A percentile compares a stretch with the other conserved stretches of the same genome.
These are phyloP conservation scores for Cyberlindnera euphorbiiphila DNA, from an alignment of 805 yeast species.

Conservation along the genomic window DNA sequence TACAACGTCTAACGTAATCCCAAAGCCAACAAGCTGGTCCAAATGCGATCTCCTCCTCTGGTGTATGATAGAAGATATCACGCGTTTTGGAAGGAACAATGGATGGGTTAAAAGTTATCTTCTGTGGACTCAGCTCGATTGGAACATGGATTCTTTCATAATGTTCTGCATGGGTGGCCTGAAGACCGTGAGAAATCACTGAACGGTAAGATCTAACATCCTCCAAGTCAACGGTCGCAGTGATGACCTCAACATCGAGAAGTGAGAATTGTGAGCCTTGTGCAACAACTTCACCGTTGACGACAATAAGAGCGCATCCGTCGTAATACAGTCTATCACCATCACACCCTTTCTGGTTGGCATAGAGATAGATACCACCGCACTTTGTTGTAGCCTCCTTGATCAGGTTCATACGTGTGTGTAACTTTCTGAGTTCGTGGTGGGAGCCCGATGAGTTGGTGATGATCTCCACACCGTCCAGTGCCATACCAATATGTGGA, in stretches of 20 bases:
- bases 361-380: constrained; percentile 91
- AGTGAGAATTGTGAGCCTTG: constrained; percentile 91
- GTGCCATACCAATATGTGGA: constrained; percentile 86
- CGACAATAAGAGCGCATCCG: constrained; percentile 92
- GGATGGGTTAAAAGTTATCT: constrained; percentile 54
- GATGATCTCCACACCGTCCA: constrained; percentile 96
- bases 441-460: constrained; percentile 97
- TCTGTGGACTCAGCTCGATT: constrained; percentile 60
- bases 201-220: constrained; percentile 83
- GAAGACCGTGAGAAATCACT: constrained; percentile 51
- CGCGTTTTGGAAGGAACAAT: constrained; percentile 53
- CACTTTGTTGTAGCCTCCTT: constrained; percentile 92
- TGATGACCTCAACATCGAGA: constrained; percentile 87
- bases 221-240: constrained; percentile 93
- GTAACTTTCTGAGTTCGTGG: constrained; percentile 87
- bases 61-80: constrained; percentile 61
- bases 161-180: constrained; percentile 27
- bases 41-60: constrained; percentile 94
- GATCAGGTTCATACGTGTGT: constrained; percentile 79
- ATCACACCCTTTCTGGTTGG: constrained; percentile 97
- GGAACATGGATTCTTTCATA: constrained; percentile 56
- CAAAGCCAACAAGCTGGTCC: constrained; percentile 99
- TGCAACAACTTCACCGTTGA: constrained; percentile 87
- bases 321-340: constrained; percentile 97
- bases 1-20: constrained; percentile 93